These are phyloP conservation scores for Triglochin maritima DNA, from an alignment of 106 monocot species.

Conservation along the genomic window DNA sequence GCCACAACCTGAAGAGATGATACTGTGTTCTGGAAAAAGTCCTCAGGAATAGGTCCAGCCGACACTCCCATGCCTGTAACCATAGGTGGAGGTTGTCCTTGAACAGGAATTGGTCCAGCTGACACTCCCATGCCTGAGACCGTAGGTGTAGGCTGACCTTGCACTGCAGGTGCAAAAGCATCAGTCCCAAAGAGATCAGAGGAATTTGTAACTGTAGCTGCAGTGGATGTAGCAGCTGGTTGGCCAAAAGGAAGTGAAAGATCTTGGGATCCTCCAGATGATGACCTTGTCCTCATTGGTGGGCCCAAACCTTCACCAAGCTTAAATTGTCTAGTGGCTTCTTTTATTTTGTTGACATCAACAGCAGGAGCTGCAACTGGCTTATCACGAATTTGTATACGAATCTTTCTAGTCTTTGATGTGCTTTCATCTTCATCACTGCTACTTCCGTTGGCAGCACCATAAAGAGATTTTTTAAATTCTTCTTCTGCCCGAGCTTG, in stretches of 20 bases:
- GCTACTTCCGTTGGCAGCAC: conserved; percentile 62
- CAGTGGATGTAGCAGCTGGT: conserved; percentile 14
- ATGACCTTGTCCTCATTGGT: conserved; percentile 58
- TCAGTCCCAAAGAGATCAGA: conserved; percentile 51
- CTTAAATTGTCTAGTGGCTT: conserved; percentile 75
- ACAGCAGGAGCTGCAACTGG: conserved; percentile 43
- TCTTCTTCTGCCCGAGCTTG: conserved; percentile 93
- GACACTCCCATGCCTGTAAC: conserved; percentile 51
- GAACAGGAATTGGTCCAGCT: conserved; percentile 71
- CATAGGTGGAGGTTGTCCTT: conserved; percentile 16
- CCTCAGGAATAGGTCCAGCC: conserved; percentile 87
- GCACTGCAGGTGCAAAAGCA: conserved; percentile 12
- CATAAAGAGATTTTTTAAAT: conserved; percentile 81
- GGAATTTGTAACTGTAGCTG: conserved; percentile 5
- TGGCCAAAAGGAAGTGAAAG: conserved; percentile 26
- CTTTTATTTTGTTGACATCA: conserved; percentile 90
- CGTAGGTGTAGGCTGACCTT: conserved; percentile 17
- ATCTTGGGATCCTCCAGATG: conserved; percentile 50
- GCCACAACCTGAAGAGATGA: conserved; percentile 71
- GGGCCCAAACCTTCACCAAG: conserved; percentile 49
- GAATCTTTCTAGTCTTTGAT: conserved; percentile 64
- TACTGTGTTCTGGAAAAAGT: conserved; percentile 93
- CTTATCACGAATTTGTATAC: conserved; percentile 70
- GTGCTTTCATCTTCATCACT: conserved; percentile 84
- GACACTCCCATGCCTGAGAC: conserved; percentile 51